Percentiles rank a stretch among this genome's conserved stretches.
These are phyloP conservation scores for Epithemia pelagica DNA, from an alignment of 108 stramenopile species.

Conservation along the genomic window DNA sequence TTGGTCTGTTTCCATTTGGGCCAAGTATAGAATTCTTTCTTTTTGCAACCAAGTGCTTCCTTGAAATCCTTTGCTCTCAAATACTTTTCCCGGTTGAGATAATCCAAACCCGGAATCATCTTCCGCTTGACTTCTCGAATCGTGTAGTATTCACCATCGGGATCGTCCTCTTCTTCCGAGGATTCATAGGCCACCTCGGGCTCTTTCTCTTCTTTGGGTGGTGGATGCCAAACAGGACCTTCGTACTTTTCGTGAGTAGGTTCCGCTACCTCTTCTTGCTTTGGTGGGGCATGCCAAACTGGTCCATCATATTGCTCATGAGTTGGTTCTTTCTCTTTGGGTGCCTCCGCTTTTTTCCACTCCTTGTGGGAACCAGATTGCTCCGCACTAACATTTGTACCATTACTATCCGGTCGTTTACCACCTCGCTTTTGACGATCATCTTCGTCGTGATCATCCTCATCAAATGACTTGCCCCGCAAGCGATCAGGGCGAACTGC, in stretches of 20 bases:
- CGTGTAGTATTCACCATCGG: background rate
- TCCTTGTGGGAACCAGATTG: background rate
- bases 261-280: background rate
- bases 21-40: background rate
- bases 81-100: constrained; percentile 3
- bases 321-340: background rate
- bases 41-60: background rate
- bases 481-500: background rate
- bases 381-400: background rate
- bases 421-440: background rate
- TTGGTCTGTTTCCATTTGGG: constrained; percentile 11
- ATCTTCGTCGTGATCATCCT: background rate
- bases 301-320: background rate
- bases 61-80: background rate
- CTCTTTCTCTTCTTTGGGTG: background rate
- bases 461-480: background rate
- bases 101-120: constrained; percentile 2
- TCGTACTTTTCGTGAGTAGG: background rate
- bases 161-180: background rate
- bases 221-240: background rate
- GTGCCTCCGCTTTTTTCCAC: background rate
- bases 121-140: background rate
- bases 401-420: background rate
- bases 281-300: background rate
- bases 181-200: background rate